Conservation (phyloP, 2,329 filamentous ascomycete genomes). For the Fusarium burgessii region DNA sequence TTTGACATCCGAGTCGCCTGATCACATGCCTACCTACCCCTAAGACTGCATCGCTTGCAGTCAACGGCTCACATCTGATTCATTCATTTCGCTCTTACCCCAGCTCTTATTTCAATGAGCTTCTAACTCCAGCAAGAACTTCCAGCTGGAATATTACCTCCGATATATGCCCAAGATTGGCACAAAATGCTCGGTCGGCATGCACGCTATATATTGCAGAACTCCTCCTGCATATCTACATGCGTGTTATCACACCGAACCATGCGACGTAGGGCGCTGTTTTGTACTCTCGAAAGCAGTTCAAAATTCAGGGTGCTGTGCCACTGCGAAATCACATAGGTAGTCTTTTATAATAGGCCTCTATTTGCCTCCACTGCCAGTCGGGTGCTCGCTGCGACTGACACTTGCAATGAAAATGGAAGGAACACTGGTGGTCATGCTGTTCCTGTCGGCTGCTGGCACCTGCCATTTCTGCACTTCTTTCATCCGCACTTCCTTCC, state of each 20-base stretch:
- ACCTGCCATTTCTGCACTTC: constrained; percentile 32
- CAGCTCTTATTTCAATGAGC: background rate
- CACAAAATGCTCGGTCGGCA: background rate
- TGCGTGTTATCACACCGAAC: background rate
- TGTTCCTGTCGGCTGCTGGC: constrained; percentile 33
- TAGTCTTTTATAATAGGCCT: background rate
- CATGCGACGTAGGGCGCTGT: background rate
- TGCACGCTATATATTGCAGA: background rate
- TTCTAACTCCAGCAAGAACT: background rate
- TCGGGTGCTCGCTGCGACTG: constrained; percentile 24
- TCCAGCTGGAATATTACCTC: background rate
- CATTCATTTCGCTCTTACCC: background rate
- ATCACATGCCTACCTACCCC: background rate
- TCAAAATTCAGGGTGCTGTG: background rate
- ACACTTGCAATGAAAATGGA: constrained; percentile 4
- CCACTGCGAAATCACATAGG: background rate
- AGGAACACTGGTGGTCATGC: constrained; percentile 21
- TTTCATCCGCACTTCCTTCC: constrained; percentile 40
- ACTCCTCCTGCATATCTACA: background rate
- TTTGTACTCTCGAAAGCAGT: background rate
- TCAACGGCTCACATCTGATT: background rate
- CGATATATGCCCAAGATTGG: background rate
- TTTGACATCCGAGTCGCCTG: background rate
- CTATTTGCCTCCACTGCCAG: constrained; percentile 14
- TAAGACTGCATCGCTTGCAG: background rate